These are phyloP conservation scores for Naganishia vaughanmartiniae DNA, from an alignment of 768 basidiomycete species.

Conservation along the genomic window DNA sequence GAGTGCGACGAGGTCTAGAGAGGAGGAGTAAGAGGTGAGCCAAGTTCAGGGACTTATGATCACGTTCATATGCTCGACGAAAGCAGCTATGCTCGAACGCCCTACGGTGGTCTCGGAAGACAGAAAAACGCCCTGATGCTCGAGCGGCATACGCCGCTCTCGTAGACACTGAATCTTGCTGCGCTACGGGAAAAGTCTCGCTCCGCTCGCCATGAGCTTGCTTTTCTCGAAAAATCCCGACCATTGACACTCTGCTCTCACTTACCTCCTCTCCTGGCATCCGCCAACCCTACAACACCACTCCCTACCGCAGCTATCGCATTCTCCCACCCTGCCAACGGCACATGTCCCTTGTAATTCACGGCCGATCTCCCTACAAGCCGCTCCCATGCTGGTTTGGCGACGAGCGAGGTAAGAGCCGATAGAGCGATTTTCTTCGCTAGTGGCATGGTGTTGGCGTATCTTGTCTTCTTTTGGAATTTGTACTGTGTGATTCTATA, in stretches of 20 bases:
- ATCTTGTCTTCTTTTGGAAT: too few relatives aligned
- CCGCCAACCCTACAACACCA: conserved; percentile 72
- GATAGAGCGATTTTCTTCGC: not conserved
- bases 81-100: too few relatives aligned
- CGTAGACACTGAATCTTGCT: not conserved
- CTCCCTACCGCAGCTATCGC: conserved; percentile 81
- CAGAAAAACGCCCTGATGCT: too few relatives aligned
- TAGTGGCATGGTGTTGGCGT: not conserved
- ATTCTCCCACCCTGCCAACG: conserved; percentile 76
- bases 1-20: conserved; percentile 86
- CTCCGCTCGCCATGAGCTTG: not conserved
- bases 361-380: conserved; percentile 21
- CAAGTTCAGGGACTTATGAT: too few relatives aligned
- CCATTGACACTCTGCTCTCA: conserved; percentile 7
- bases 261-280: conserved; percentile 82
- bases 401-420: conserved; percentile 6
- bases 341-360: conserved; percentile 56
- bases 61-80: too few relatives aligned
- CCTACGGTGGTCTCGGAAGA: too few relatives aligned
- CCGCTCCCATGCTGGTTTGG: conserved; percentile 3
- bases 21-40: conserved; percentile 12
- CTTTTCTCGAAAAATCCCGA: not conserved
- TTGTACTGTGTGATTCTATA: too few relatives aligned
- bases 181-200: not conserved
- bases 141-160: too few relatives aligned